phyloP scores from a whole-genome alignment of 176 grass and related monocot genomes.

The Lolium multiflorum region DNA sequence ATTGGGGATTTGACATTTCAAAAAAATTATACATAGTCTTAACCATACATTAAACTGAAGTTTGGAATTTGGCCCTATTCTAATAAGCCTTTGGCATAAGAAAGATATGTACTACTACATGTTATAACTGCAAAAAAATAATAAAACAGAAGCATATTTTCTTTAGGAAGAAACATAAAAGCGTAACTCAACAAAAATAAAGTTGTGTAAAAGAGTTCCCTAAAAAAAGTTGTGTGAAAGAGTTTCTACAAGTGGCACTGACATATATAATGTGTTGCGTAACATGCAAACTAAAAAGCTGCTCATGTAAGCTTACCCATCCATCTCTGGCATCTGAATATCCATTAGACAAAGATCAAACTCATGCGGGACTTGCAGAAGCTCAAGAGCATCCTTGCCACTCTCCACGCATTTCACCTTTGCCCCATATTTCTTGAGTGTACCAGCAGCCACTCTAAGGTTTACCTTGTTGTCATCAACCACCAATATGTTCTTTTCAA shows the following conservation, averaged over 20 bases:
- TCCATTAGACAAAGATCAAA: slow-evolving; percentile 99
- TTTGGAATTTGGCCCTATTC: background rate
- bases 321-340: slow-evolving; percentile 99
- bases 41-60: background rate
- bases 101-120: background rate
- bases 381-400: slow-evolving; percentile 86
- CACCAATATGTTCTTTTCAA: slow-evolving; percentile 90
- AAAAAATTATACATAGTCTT: background rate
- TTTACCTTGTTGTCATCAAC: slow-evolving; percentile 99
- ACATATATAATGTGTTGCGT: background rate
- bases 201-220: background rate
- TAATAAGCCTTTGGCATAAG: background rate
- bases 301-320: slow-evolving; percentile 69
- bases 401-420: slow-evolving; percentile 89
- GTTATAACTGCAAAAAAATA: background rate
- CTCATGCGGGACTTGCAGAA: slow-evolving; percentile 79
- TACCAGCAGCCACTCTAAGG: slow-evolving; percentile 89
- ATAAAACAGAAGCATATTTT: background rate
- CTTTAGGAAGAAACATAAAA: slow-evolving; percentile 20
- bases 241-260: background rate
- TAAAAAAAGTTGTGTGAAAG: background rate
- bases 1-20: background rate
- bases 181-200: background rate
- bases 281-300: background rate
- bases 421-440: slow-evolving; percentile 86